Evolutionary conservation across 306 rosid genomes (phyloP).

Genomic region (Mucuna pruriens): DNA sequence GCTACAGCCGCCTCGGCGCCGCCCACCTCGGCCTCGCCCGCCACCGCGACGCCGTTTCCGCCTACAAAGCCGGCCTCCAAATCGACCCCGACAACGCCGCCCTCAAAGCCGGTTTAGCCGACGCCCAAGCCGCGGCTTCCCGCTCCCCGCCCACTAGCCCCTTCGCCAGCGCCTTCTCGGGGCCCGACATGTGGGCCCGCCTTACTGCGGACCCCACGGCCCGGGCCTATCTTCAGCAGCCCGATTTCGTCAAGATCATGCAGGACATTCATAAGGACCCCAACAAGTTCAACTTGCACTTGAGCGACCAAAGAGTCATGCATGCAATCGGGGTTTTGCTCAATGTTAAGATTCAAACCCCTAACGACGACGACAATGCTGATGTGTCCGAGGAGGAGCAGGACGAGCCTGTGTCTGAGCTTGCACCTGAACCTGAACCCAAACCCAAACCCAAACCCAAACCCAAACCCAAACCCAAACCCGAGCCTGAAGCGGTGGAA

Average conservation of each 20-base stretch:
- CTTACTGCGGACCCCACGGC: slow-evolving; percentile 79
- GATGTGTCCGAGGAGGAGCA: slow-evolving; percentile 55
- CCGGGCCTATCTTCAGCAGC: slow-evolving; percentile 62
- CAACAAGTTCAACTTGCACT: slow-evolving; percentile 53
- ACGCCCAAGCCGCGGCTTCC: slow-evolving; percentile 62
- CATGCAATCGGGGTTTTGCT: slow-evolving; percentile 81
- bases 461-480: background rate
- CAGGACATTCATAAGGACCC: slow-evolving; percentile 85
- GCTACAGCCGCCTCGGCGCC: slow-evolving; percentile 82
- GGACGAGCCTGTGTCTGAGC: background rate
- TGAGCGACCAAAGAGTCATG: slow-evolving; percentile 83
- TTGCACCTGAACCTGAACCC: background rate
- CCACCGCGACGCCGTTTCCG: slow-evolving; percentile 58
- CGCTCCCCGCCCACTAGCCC: slow-evolving; percentile 46
- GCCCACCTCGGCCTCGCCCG: slow-evolving; percentile 69
- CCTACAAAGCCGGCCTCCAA: slow-evolving; percentile 72
- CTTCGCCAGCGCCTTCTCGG: slow-evolving; percentile 74
- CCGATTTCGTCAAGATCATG: slow-evolving; percentile 81
- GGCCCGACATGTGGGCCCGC: slow-evolving; percentile 88
- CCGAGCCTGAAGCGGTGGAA: slow-evolving; percentile 41
- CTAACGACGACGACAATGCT: slow-evolving; percentile 30
- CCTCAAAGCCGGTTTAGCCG: slow-evolving; percentile 70
- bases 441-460: slow-evolving; percentile 29
- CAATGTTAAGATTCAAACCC: slow-evolving; percentile 60
- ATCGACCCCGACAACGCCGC: slow-evolving; percentile 72